Base-by-base conservation (phyloP, 2,329 filamentous ascomycete genomes). In the Clonostachys sp. region DNA sequence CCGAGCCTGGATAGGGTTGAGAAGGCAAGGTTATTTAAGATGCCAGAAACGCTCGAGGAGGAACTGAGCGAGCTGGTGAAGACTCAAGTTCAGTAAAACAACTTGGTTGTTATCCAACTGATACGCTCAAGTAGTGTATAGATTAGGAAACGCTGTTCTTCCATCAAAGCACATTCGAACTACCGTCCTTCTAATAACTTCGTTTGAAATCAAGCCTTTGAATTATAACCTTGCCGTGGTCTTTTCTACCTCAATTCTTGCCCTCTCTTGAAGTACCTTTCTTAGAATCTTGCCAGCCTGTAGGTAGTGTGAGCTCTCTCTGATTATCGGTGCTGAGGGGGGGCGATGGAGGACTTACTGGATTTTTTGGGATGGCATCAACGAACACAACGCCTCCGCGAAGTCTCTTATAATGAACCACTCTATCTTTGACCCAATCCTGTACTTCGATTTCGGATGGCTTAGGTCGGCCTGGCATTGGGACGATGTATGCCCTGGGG, bases 321-420 rank as follows among this genome's bases (percentile, higher is more conserved):
- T n/a, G 24, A 30, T 30, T 9, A 30, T 30, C 3, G 24, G 24
- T 10, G 24, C 24, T 9, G 24, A 30, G 24, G 35, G 24, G 35
- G 34, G 33, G 20, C 8, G 6, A 36, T 6, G 5, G 20, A 43
- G 2, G 9, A 41, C 74, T 61, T 59, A 83, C 80, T 36, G 82
- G 81, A 54, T 64, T 62, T 56, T 65, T 66, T 3, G 87, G 87
- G 44, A 91, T 83, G 6, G 68, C 70, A 41, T 87, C 80, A 3
- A 84, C 65, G 60, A 90, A 88, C 12, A 77, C 70, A 2, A 91
- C 81, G 2, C 87, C 87, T 1, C 87, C 87, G 33, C 73, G 80
- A 44, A 91, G 70, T 51, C 80, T 73, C 65, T 91, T 91, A 55
- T 84, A 79, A 42, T 68, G 70, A 3, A 80, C 75, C 12, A 89